Evolutionary conservation across 75 land plant genomes (phyloP), one percentile per base, ranked within the genome.

Genomic region (Picea glauca): DNA sequence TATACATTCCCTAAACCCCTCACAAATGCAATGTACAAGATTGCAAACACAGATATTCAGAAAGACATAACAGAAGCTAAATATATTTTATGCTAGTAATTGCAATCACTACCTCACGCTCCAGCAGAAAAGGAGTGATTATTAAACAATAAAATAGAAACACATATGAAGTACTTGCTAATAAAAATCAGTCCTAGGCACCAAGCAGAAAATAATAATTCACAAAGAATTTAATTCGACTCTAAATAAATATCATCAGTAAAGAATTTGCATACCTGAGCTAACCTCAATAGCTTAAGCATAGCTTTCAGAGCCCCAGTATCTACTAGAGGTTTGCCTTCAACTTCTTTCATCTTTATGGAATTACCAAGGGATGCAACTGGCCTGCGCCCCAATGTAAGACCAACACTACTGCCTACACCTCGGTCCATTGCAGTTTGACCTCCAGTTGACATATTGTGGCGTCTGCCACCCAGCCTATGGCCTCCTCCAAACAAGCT

Each of bases 261-360:
- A 78, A 35, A 75, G 1, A 40, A 12, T 3, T 60, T 46, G 15
- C 78, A 66, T 82, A 98, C 99, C 98, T 98, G 96, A 58, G 94
- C 98, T 66, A 98, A 59, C 38, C 98, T 80, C 30, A 98, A 78
- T 4, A 98, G 91, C 30, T 98, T 85, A 33, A 98, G 82, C 83
- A 98, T 77, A 13, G 93, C 95, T 85, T 88, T 90, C 83, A 98
- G 83, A 40, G 92, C 90, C 80, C 80, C 80, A 32, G 87, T 82
- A 85, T 93, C 96, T 66, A 98, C 79, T 73, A 98, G 87, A 72
- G 96, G 94, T 66, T 87, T 91, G 1, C 99, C 99, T 76, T 96
- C 99, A 72, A 88, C 85, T 74, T 90, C 99, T 74, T 89, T 93
- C 61, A 85, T 78, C 76, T 85, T 89, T 61, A 86, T 66, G 70